These are phyloP conservation scores for Tieghemostelium lacteum DNA, from an alignment of 78 protist species.

Conservation along the genomic window DNA sequence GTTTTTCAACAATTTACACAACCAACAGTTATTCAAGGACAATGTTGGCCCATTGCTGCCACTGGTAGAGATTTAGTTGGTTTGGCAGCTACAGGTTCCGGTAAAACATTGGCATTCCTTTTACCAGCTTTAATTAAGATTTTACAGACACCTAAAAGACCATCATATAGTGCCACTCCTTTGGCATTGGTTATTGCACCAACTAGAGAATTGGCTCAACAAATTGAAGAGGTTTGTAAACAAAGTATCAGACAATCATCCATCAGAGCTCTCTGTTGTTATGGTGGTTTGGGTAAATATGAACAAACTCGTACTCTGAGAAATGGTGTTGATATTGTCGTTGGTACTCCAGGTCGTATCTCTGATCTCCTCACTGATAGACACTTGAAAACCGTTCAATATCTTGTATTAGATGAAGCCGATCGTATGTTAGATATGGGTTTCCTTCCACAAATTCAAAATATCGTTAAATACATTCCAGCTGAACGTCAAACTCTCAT, in stretches of 20 bases:
- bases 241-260: constrained; percentile 21
- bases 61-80: constrained; percentile 79
- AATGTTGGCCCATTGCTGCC: constrained; percentile 56
- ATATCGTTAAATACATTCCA: constrained; percentile 93
- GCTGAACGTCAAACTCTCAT: constrained; percentile 96
- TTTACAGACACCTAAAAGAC: constrained; percentile 21
- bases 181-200: constrained; percentile 92
- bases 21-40: constrained; percentile 88
- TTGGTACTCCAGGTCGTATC: constrained; percentile 97
- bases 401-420: constrained; percentile 98
- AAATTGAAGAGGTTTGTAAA: constrained; percentile 84
- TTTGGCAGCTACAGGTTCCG: constrained; percentile 97
- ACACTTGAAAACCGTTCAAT: constrained; percentile 61
- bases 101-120: constrained; percentile 98
- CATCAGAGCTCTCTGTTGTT: constrained; percentile 76
- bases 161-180: constrained; percentile 92
- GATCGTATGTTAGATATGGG: constrained; percentile 99
- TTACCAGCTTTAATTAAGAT: constrained; percentile 92
- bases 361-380: constrained; percentile 85
- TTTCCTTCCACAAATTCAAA: constrained; percentile 97
- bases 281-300: constrained; percentile 92
- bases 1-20: constrained; percentile 27
- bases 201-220: constrained; percentile 92
- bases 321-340: constrained; percentile 91
- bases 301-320: constrained; percentile 81